phyloP scores from a whole-genome alignment of 2,329 filamentous ascomycete genomes.

The Arachnomyces sp. region DNA sequence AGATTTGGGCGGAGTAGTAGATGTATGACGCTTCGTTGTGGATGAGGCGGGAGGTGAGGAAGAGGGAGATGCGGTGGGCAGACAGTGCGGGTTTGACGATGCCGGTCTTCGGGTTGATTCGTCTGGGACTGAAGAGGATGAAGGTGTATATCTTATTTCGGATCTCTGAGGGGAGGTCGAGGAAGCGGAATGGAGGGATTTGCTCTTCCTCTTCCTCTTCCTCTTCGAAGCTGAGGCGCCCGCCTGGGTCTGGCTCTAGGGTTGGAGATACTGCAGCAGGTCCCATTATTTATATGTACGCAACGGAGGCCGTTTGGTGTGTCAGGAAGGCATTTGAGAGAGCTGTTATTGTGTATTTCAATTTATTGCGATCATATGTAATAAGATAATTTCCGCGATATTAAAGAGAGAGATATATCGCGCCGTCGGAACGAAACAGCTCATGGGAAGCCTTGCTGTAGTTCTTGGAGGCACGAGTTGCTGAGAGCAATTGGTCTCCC shows the following conservation, averaged over 20 bases:
- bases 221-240: background rate
- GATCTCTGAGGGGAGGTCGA: conserved; percentile 47
- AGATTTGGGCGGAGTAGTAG: conserved; percentile 47
- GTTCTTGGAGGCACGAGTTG: conserved; percentile 44
- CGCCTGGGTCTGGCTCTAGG: no score
- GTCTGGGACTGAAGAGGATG: conserved; percentile 33
- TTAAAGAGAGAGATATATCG: conserved; percentile 30
- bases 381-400: background rate
- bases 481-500: conserved; percentile 37
- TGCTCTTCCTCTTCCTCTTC: conserved; percentile 9
- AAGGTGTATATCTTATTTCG: conserved; percentile 44
- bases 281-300: no score
- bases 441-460: conserved; percentile 40
- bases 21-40: conserved; percentile 45
- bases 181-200: conserved; percentile 40
- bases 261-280: no score
- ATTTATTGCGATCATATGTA: conserved; percentile 12
- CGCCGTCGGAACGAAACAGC: conserved; percentile 42
- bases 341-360: conserved; percentile 11
- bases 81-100: conserved; percentile 16
- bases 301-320: conserved; percentile 6
- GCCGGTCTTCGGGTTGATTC: conserved; percentile 13
- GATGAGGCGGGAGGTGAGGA: conserved; percentile 35
- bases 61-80: conserved; percentile 31
- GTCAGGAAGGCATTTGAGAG: no score